Base-by-base conservation (phyloP, 768 basidiomycete species). In the Amanita molliuscula region DNA sequence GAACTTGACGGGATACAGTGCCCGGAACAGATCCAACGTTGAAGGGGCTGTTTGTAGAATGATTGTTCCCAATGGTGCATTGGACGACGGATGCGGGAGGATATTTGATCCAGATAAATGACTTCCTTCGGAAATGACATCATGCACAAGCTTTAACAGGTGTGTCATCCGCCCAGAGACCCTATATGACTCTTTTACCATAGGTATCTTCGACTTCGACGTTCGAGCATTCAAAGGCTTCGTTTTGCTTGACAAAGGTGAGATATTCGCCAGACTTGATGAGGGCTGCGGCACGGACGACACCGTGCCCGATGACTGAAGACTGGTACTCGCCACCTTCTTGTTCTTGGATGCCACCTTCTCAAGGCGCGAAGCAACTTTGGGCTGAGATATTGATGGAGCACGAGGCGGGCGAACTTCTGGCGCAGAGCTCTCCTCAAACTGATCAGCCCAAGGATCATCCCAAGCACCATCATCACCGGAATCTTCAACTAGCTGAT, bases 21-120 rank as follows among this genome's bases (percentile, higher is more conserved):
- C 88, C 38, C 85, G 76, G 65, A 82, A 87, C 7, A 96, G 67
- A 48, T 94, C 91, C 48, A 95, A 70, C 2, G 82, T 71, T 15
- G 82, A 74, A 2, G 79, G 68, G 15, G 83, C 75, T 1, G 83
- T 73, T 54, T 82, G 76, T 38, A 77, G 59, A 21, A 93, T 69
- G 18, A 82, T 66, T 1, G 65, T 68, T 8, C 85, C 84, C 16
- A 77, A 73, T 2, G 65, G 53, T 1, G 57, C 62, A 25, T 56
- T 57, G 26, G 73, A 56, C 25, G 64, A 54, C 0, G 59, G 47
- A 52, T 65, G 54, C 26, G 69, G 54, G 49, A 87, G 75, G 23
- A 84, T 68, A 48, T 71, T 72, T 1, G 83, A 81, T 1, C 72
- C 62, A 6, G 75, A 67, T 44, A 93, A 73, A 23, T 81, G 75